Percentiles rank a stretch among this genome's conserved stretches.
These are phyloP conservation scores for Prunus davidiana DNA, from an alignment of 306 rosid species.

Conservation along the genomic window DNA sequence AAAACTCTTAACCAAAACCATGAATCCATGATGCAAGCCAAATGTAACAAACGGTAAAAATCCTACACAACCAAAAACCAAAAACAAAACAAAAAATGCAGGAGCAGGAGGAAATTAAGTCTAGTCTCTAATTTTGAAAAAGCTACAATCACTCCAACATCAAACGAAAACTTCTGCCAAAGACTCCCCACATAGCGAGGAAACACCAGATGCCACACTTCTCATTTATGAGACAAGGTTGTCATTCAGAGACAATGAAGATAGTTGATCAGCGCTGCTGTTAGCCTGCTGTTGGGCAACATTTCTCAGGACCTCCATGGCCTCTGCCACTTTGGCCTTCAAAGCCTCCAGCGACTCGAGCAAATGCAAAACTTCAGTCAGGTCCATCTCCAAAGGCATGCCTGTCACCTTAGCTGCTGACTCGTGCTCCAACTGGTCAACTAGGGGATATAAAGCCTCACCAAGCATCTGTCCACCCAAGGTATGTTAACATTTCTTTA, in stretches of 20 bases:
- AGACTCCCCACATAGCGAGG: neutral
- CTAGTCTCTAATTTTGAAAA: neutral
- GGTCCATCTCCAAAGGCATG: slow-evolving; percentile 88
- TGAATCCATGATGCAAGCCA: neutral
- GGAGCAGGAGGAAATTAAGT: neutral
- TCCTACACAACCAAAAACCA: neutral
- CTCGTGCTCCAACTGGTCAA: slow-evolving; percentile 65
- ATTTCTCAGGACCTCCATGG: slow-evolving; percentile 67
- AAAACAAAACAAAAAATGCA: neutral
- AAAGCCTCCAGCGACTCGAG: slow-evolving; percentile 72
- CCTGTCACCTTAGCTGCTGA: slow-evolving; percentile 73
- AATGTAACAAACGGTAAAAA: neutral
- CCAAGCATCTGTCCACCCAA: slow-evolving; percentile 64
- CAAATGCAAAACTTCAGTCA: slow-evolving; percentile 69
- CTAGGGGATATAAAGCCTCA: slow-evolving; percentile 62
- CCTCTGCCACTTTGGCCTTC: slow-evolving; percentile 70
- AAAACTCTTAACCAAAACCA: too few species aligned
- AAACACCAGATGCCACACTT: neutral
- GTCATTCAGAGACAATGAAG: slow-evolving; percentile 56
- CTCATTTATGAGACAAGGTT: slow-evolving; percentile 36
- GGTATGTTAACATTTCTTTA: too few species aligned
- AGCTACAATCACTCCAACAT: neutral
- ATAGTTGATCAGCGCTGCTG: slow-evolving; percentile 49
- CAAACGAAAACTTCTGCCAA: neutral
- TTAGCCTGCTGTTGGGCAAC: slow-evolving; percentile 56